phyloP scores from a whole-genome alignment of 805 yeast species.

The Lachancea mirantina region DNA sequence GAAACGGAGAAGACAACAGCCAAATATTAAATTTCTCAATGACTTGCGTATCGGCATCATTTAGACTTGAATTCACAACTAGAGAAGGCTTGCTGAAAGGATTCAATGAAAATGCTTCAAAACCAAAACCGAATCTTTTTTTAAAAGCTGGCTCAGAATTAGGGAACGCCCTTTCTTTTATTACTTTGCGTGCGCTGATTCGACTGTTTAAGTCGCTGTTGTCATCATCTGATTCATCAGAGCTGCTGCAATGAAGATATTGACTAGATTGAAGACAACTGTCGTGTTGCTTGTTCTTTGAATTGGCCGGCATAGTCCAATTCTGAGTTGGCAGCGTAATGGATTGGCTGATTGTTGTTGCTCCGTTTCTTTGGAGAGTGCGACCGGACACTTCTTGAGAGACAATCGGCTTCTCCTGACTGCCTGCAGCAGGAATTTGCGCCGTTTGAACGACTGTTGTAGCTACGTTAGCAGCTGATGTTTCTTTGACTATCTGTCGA shows the following conservation, averaged over 20 bases:
- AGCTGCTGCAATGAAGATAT: too few species aligned
- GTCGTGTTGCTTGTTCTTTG: neutral
- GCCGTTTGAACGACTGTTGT: neutral
- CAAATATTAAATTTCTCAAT: slow-evolving; percentile 10
- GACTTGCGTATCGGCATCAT: slow-evolving; percentile 4
- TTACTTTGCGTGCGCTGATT: too few species aligned
- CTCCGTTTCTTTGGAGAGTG: slow-evolving; percentile 4
- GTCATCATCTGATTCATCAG: neutral
- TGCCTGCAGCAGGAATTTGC: slow-evolving; percentile 1
- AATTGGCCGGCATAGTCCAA: slow-evolving; percentile 1
- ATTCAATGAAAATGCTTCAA: slow-evolving; percentile 12
- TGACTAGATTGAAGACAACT: too few species aligned
- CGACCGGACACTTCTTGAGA: slow-evolving; percentile 8
- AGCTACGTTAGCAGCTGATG: too few species aligned
- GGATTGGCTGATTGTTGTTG: slow-evolving; percentile 6
- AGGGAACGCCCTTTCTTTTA: too few species aligned
- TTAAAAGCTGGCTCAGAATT: too few species aligned
- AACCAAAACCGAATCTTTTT: slow-evolving; percentile 9
- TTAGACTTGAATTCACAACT: slow-evolving; percentile 5
- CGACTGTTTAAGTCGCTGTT: neutral
- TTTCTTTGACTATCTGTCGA: too few species aligned
- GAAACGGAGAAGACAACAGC: slow-evolving; percentile 13
- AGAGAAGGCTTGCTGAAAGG: slow-evolving; percentile 10
- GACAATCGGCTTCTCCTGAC: neutral
- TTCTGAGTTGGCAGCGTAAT: slow-evolving; percentile 5